Base-by-base conservation (phyloP, 805 yeast species). In the Spathaspora passalidarum region DNA sequence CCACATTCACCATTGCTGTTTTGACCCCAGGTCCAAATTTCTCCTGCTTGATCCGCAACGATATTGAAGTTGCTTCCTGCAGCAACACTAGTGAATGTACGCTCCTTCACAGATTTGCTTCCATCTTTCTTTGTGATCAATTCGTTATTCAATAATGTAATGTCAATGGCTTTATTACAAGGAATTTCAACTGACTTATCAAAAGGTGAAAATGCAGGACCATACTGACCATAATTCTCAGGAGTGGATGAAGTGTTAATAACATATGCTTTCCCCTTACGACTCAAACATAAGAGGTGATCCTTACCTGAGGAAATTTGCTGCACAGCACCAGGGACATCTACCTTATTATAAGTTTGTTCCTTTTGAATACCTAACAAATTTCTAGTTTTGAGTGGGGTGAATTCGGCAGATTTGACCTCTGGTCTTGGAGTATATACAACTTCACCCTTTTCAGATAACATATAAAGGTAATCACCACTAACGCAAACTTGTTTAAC, bases 1-100 rank as follows among this genome's bases (percentile, higher is more conserved):
- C 92, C 96, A 45, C 92, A 72, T 57, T 94, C 92, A n/a, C 98
- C 98, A 61, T 68, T 80, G 3, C 79, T 72, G 61, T 92, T 92
- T 47, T 79, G 79, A 19, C 99, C 99, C 80, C 94, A 91, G 1
- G 89, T 78, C 80, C 85, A 86, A n/a, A 89, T 68, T 43, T 73
- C 72, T 7, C 92, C 94, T n/a, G 69, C 57, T 1, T 69, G 55
- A 54, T 88, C 92, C n/a, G 78, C 61, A 5, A 82, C 92, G 26
- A 90, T 61, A 3, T 90, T 79, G 64, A 89, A 96, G 60, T 72
- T 73, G 41, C 75, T 72, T 8, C 98, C 97, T 48, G 87, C 71
- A 0, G 94, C 88, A 36, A 92, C 75, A 53, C 79, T 69, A 3
- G 56, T 63, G 43, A 88, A 80, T 1, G 56, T 51, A 45, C 92